Evolutionary conservation across 2,329 filamentous ascomycete species (phyloP), one percentile per base, ranked within the genome.

Genomic region (Fusarium sp.): DNA sequence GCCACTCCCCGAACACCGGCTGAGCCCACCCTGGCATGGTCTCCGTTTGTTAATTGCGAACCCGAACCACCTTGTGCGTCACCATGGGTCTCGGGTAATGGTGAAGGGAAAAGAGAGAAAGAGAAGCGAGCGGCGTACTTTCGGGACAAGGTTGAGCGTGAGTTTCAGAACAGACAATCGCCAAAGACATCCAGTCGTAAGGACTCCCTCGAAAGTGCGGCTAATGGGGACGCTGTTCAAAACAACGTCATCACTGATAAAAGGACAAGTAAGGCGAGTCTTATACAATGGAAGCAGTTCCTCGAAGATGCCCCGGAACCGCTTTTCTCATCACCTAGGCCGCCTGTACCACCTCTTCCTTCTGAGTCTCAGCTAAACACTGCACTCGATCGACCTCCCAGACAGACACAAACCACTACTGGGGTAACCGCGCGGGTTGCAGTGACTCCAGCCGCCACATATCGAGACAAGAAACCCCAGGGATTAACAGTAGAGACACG

Each of bases 281-380:
- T 77, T 30, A 70, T 76, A 24, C 65, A 65, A 26, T 76, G 75
- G 70, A 70, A 48, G 31, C 76, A 55, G 53, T 78, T 78, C 62
- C 75, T 77, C 36, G 50, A 73, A 30, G 74, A 71, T 42, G 62
- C 71, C 35, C 71, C 75, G 2, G 74, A 75, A 56, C 76, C 75
- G 18, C 72, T 77, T 22, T 72, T 75, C 31, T 66, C 73, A 6
- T 77, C 73, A 4, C 74, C 78, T 30, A 48, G 65, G 22, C 77
- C 78, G 22, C 78, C 78, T 10, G 65, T 79, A 20, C 78, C 78
- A 39, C 73, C 77, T n/a, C 60, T 78, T 28, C 74, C 76, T 26
- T 58, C 59, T 13, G 54, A 67, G n/a, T 72, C 74, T 45, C 65
- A 68, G 35, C 56, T 78, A 24, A 70, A 67, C 22, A 58, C 69